Conservation (phyloP, 2,329 filamentous ascomycete species). For the Trichoderma cornu-damae region DNA sequence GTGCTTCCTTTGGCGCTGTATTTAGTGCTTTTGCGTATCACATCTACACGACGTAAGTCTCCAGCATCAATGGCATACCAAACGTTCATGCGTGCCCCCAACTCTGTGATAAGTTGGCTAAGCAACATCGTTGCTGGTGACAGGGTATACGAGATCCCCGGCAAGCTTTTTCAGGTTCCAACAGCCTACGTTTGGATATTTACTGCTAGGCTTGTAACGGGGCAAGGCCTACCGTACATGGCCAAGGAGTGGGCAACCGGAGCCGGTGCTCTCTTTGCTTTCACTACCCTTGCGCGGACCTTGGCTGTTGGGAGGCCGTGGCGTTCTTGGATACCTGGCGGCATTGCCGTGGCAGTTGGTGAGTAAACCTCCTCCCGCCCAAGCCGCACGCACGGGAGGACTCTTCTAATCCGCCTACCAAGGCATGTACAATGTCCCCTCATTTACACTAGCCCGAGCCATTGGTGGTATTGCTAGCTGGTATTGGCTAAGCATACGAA, state of each 20-base stretch:
- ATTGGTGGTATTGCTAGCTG: conserved; percentile 70
- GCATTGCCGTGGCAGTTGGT: conserved; percentile 93
- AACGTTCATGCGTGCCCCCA: background rate
- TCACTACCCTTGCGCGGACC: conserved; percentile 67
- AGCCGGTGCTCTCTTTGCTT: conserved; percentile 68
- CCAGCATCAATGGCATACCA: too few species aligned
- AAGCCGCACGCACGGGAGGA: background rate
- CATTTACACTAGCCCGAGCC: conserved; percentile 84
- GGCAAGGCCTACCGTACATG: conserved; percentile 78
- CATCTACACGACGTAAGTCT: conserved; percentile 63
- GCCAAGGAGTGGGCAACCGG: conserved; percentile 73
- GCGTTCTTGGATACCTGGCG: conserved; percentile 77
- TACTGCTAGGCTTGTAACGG: conserved; percentile 87
- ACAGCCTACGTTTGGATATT: conserved; percentile 98
- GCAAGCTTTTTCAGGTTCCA: conserved; percentile 85
- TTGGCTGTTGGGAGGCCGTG: conserved; percentile 52
- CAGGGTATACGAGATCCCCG: conserved; percentile 81
- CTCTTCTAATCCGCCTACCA: background rate
- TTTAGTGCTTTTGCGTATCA: conserved; percentile 83
- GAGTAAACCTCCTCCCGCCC: conserved; percentile 24
- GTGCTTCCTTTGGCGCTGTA: conserved; percentile 77
- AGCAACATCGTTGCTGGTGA: background rate
- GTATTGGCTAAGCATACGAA: conserved; percentile 63
- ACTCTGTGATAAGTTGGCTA: background rate
- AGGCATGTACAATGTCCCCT: conserved; percentile 97